A percentile compares a stretch with the other conserved stretches of the same genome.
These are phyloP conservation scores for Aureobasidium sp. DNA, from an alignment of 2,329 filamentous ascomycete genomes.

Conservation along the genomic window DNA sequence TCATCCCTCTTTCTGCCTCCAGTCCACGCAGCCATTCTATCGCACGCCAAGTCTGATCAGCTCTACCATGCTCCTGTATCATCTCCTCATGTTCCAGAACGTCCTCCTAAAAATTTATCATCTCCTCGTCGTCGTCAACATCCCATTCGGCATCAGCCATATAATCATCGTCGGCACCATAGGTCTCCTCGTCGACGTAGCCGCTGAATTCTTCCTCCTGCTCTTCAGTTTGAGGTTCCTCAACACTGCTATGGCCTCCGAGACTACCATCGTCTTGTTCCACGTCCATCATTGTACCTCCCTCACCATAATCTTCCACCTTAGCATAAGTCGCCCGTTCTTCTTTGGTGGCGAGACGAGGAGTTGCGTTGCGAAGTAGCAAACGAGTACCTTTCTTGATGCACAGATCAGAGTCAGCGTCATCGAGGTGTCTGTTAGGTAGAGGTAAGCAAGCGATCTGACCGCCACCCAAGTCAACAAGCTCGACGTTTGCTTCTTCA, in stretches of 20 bases:
- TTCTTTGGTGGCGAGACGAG: background rate
- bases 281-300: background rate
- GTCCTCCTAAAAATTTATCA: background rate
- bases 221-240: background rate
- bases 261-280: background rate
- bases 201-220: background rate
- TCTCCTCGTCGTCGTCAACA: background rate
- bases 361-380: background rate
- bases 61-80: background rate
- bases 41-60: background rate
- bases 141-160: background rate
- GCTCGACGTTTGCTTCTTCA: conserved; percentile 7
- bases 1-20: background rate
- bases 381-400: background rate
- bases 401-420: background rate
- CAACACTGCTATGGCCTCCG: background rate
- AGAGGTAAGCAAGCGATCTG: background rate
- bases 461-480: conserved; percentile 1
- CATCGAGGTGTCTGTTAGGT: background rate
- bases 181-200: background rate
- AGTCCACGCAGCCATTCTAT: background rate
- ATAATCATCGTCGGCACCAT: background rate
- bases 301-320: background rate
- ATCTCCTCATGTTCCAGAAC: background rate
- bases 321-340: background rate